Evolutionary conservation across 1,284 basidiomycete species (phyloP), one percentile per base, ranked within the genome.

Genomic region (Rhodotorula glutinis): DNA sequence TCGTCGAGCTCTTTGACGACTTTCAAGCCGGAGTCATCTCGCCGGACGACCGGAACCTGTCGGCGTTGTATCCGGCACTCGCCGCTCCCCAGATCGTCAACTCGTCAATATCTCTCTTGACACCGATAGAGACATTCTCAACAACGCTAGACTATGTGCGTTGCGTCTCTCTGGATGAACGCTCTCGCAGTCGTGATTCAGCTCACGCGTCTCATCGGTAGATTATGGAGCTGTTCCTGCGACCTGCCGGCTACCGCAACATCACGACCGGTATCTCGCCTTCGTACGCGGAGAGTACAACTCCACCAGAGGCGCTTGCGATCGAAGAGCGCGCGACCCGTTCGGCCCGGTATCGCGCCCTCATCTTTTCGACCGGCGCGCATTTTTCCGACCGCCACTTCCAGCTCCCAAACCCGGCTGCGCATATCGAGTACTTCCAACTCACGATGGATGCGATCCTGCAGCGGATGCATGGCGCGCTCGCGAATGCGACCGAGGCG

Each of bases 321-420:
- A 17, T 49, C 17, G 43, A 55, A 19, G 38, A 49, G 13, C 29
- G 27, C 7, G 40, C 38, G 25, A 52, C 49, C 13, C 49, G 40
- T 21, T 43, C 38, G 19, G 61, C 41, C 10, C 19, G n/a, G 2
- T 62, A 62, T 54, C 47, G 38, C 38, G 40, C 61, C 40, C 47
- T 62, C 23, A 33, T 62, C 47, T 62, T 56, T 54, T 41, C 53
- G 17, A 62, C 61, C 21, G 61, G 33, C 33, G 61, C 61, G 33
- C 61, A 62, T 47, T 62, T 57, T 23, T 40, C 44, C 8, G 5
- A 16, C 0, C 61, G 61, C 8, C 54, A 62, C 27, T 62, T 62
- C 27, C 47, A 30, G 40, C 47, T 62, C 17, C 54, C 61, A 14
- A 16, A 14, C 11, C 43, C 43, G 0, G 19, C n/a, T 0, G 47